These are phyloP conservation scores for Backusella liffmaniae DNA, from an alignment of 192 early-diverging fungal genomes.

Conservation along the genomic window DNA sequence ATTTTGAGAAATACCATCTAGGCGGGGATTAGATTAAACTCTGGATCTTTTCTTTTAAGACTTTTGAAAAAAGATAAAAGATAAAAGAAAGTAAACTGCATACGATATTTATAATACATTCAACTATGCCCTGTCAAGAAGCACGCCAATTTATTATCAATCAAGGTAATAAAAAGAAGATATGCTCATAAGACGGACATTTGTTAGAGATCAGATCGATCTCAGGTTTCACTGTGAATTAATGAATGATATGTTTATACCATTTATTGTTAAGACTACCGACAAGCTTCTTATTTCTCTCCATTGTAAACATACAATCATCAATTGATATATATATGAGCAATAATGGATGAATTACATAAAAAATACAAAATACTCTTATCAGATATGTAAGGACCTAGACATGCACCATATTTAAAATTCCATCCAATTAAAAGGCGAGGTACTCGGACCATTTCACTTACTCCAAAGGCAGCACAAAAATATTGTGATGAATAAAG, in stretches of 20 bases:
- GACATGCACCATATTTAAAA: no score
- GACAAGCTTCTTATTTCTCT: background rate
- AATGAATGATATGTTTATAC: background rate
- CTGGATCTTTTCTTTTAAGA: background rate
- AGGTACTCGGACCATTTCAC: no score
- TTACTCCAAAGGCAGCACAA: no score
- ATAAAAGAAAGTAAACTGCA: background rate
- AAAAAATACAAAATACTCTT: no score
- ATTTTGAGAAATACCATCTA: slow-evolving; percentile 6
- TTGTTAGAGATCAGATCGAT: background rate
- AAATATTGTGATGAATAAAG: no score
- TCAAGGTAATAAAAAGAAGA: background rate
- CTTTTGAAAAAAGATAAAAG: background rate
- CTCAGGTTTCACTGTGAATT: background rate
- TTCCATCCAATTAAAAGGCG: no score
- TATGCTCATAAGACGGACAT: background rate
- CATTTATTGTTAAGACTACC: background rate
- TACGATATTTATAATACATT: background rate
- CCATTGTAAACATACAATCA: no score
- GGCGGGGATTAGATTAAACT: background rate
- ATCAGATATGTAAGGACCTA: no score
- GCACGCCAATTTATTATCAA: background rate
- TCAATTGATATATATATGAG: no score
- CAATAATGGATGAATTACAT: no score
- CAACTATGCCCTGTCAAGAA: background rate